Percentiles rank a stretch among this genome's conserved stretches.
Evolutionary conservation across 116 monocot species (phyloP).

Genomic region (Iris pallida): DNA sequence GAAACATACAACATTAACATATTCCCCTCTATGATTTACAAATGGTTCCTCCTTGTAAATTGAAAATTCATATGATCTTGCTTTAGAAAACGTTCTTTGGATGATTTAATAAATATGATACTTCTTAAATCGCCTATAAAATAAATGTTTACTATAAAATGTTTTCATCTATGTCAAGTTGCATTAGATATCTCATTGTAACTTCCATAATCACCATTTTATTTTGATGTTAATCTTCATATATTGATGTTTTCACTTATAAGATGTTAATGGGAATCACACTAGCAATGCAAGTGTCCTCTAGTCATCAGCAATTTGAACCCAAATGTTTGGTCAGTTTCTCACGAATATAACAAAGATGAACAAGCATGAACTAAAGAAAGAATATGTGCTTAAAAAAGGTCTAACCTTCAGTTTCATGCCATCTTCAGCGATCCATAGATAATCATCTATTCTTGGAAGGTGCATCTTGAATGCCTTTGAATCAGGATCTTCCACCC

Average conservation of each 20-base stretch:
- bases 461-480: slow-evolving; percentile 36
- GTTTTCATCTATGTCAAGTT: too few species aligned
- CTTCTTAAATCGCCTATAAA: too few species aligned
- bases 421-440: slow-evolving; percentile 92
- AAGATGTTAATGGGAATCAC: neutral
- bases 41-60: too few species aligned
- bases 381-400: neutral
- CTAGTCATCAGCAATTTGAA: neutral
- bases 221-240: neutral
- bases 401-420: slow-evolving; percentile 36
- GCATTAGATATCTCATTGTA: too few species aligned
- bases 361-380: neutral
- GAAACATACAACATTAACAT: too few species aligned
- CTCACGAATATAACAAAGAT: neutral
- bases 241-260: neutral
- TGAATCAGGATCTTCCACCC: slow-evolving; percentile 38
- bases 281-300: too few species aligned
- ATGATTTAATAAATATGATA: too few species aligned
- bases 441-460: slow-evolving; percentile 48
- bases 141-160: too few species aligned
- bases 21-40: too few species aligned
- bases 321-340: neutral
- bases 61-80: too few species aligned
- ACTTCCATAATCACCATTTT: too few species aligned
- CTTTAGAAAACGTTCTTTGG: too few species aligned